Conservation (phyloP, 306 rosid genomes). For the Citrullus colocynthis region DNA sequence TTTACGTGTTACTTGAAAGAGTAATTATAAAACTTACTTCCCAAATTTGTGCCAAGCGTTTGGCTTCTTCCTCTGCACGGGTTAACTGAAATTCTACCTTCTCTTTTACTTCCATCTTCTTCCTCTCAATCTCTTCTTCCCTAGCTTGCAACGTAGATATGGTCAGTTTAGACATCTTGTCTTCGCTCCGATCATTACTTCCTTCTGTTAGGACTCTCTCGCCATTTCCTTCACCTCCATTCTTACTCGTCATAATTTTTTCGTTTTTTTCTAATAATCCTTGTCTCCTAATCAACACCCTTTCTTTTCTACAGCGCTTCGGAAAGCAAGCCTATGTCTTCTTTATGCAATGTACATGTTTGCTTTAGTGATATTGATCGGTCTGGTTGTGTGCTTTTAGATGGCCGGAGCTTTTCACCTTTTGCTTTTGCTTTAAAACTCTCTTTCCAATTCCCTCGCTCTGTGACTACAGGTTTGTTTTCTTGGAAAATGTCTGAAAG, state of each 20-base stretch:
- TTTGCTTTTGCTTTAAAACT: conserved; percentile 48
- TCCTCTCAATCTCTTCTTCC: conserved; percentile 92
- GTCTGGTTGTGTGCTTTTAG: neutral
- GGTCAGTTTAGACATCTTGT: conserved; percentile 33
- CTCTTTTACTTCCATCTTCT: conserved; percentile 70
- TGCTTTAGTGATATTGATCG: neutral
- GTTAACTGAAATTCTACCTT: conserved; percentile 69
- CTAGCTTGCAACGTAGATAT: conserved; percentile 54
- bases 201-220: conserved; percentile 52
- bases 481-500: neutral
- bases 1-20: neutral
- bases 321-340: conserved; percentile 1
- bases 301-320: conserved; percentile 10
- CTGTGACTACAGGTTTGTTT: conserved; percentile 10
- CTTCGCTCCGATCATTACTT: conserved; percentile 32
- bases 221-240: conserved; percentile 37
- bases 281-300: neutral
- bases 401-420: neutral
- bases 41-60: conserved; percentile 76
- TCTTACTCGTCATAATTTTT: conserved; percentile 33
- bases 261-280: neutral
- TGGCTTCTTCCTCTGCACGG: conserved; percentile 79
- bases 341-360: conserved; percentile 12
- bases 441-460: neutral
- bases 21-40: conserved; percentile 38